Base-by-base conservation (phyloP, 306 rosid genomes). In the Cicer chorassanicum region DNA sequence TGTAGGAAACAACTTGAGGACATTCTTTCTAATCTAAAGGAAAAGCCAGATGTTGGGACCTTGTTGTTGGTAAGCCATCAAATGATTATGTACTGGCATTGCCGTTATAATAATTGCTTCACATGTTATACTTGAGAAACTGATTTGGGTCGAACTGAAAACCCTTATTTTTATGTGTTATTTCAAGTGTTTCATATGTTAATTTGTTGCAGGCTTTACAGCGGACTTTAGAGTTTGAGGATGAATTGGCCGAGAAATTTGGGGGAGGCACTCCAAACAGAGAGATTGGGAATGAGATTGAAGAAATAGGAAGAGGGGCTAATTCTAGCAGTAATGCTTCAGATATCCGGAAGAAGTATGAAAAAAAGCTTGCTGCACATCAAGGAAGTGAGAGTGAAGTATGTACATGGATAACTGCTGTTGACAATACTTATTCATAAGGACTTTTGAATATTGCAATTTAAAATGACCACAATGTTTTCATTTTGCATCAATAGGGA, bases 1-100 rank as follows among this genome's bases (percentile, higher is more conserved):
- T 78, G n/a, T 93, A 94, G 99, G 88, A 94, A 89, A 87, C 99
- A 92, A 82, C 91, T 94, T 19, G 99, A 94, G 89, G 99, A 94
- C 80, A 92, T 92, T 82, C 95, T 90, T 81, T 78, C 73, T 81
- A 85, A 83, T 84, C 77, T 90, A 79, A 92, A 87, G 79, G 99
- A 92, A 82, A 94, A 92, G 84, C 97, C 97, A 73, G 99, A 94
- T 85, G 98, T 94, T 74, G 99, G 92, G 76, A 85, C 93, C 62
- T 78, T 94, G 84, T 82, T 94, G 75, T 54, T 89, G 92, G 99
- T 94, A 82, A 81, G 90, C 77, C 61, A n/a, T 68, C 65, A 8
- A 70, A 49, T 46, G 40, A 45, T 74, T 77, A 38, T 70, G 70
- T 6, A 21, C 18, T 62, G 68, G 34, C 39, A 16, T 60, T 82